These are phyloP conservation scores for Saccharomycopsis crataegensis DNA, from an alignment of 1,139 yeast genomes.

Conservation along the genomic window DNA sequence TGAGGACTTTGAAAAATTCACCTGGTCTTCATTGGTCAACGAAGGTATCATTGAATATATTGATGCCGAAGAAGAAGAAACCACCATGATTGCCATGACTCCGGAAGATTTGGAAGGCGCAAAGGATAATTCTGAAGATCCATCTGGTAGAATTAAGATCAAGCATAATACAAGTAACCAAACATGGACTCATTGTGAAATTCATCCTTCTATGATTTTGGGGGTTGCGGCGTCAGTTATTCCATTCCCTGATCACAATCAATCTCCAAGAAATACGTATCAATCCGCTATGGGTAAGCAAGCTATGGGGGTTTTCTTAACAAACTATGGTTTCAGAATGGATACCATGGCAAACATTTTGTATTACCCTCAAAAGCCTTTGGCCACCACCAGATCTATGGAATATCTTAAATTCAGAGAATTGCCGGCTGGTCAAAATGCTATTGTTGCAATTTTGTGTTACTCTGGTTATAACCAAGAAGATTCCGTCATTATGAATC, in stretches of 20 bases:
- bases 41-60: slow-evolving; percentile 91
- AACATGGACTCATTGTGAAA: slow-evolving; percentile 97
- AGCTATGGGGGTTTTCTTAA: slow-evolving; percentile 99
- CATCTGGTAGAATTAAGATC: slow-evolving; percentile 85
- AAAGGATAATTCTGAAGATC: slow-evolving; percentile 40
- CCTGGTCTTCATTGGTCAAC: slow-evolving; percentile 79
- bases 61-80: slow-evolving; percentile 97
- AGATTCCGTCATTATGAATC: slow-evolving; percentile 99
- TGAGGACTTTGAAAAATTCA: slow-evolving; percentile 48
- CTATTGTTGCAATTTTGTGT: slow-evolving; percentile 96
- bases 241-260: slow-evolving; percentile 99
- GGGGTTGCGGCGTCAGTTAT: slow-evolving; percentile 98
- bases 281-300: slow-evolving; percentile 99
- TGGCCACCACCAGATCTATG: slow-evolving; percentile 98
- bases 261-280: slow-evolving; percentile 98
- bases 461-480: slow-evolving; percentile 98
- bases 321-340: slow-evolving; percentile 95
- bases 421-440: slow-evolving; percentile 98
- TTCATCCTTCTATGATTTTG: slow-evolving; percentile 96
- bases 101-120: slow-evolving; percentile 88
- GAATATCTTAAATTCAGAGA: slow-evolving; percentile 96
- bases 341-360: slow-evolving; percentile 98
- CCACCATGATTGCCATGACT: slow-evolving; percentile 97
- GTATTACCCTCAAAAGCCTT: slow-evolving; percentile 97
- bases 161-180: slow-evolving; percentile 56